These are phyloP conservation scores for Ilyonectria robusta DNA, from an alignment of 2,329 filamentous ascomycete genomes.

Conservation along the genomic window DNA sequence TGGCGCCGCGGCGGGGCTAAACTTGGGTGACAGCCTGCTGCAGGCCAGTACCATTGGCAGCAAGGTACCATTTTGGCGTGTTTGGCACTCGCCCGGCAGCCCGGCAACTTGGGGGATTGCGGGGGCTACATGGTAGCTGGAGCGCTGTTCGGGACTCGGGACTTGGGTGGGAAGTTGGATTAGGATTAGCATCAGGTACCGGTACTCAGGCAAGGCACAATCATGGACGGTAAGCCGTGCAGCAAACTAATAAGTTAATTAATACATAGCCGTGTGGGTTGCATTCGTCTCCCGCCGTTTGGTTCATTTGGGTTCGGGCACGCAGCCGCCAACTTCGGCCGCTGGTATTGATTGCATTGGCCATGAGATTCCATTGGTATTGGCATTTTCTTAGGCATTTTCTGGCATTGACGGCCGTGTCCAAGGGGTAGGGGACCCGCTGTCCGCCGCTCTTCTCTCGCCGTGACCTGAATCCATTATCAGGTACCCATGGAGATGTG, in stretches of 20 bases:
- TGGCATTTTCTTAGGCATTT: conserved; percentile 22
- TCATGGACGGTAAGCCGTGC: conserved; percentile 3
- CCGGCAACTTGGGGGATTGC: conserved; percentile 20
- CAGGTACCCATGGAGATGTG: too few species aligned
- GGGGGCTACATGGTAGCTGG: conserved; percentile 1
- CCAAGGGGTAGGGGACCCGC: conserved; percentile 15
- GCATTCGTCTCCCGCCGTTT: background rate
- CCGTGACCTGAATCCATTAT: background rate
- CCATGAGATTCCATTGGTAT: conserved; percentile 16
- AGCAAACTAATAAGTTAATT: background rate
- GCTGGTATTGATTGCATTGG: conserved; percentile 8
- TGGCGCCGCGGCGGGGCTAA: conserved; percentile 4
- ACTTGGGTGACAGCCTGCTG: background rate
- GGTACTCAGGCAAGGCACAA: background rate
- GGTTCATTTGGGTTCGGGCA: background rate
- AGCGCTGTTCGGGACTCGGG: conserved; percentile 7
- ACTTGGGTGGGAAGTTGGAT: background rate
- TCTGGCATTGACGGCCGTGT: conserved; percentile 10
- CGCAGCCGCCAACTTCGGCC: background rate
- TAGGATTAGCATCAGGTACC: conserved; percentile 7
- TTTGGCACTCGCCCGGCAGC: conserved; percentile 12
- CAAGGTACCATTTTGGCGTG: background rate
- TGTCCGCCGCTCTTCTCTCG: background rate
- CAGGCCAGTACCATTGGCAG: background rate
- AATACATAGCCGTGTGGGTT: background rate